Base-by-base conservation (phyloP, 2,329 filamentous ascomycete species). In the Phyllosticta capitalensis region DNA sequence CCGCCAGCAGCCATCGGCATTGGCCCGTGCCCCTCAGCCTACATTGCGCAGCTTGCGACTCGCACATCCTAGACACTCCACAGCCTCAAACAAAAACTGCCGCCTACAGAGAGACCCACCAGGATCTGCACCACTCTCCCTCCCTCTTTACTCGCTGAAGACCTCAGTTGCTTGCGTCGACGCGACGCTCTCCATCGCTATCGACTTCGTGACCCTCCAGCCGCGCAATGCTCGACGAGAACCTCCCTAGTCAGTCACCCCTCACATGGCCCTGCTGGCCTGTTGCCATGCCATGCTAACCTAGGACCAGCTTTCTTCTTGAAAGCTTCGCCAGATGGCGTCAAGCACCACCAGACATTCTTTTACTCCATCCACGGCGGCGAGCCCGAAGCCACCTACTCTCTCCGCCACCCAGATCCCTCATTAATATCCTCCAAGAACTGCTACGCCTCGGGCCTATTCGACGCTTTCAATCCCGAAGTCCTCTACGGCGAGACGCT, bases 401-500 rank as follows among this genome's bases (percentile, higher is more conserved):
- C 87, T n/a, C 78, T 96, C 33, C 85, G 87, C 65, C 86, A 88
- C 64, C 82, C 86, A 62, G 85, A 94, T 68, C 89, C 91, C 1
- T 72, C 83, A n/a, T 76, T 83, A 7, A 82, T 86, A 50, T 78
- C 80, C 10, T 85, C 90, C 24, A 86, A 82, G 69, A 94, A 92
- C 75, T 88, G 88, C 72, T 99, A 96, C 73, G 92, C 89, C 49
- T 83, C 88, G 61, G 92, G 89, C 48, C 80, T 97, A 2, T 88
- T 89, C 72, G 92, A 97, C 70, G 86, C 90, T 22, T 86, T 86
- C 74, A 86, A 87, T 65, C 82, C 87, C 0, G 89, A 90, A 28
- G 83, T 97, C 60, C 79, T 97, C 60, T 97, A 88, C 67, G 94
- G 85, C 63, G 92, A 97, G 71, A 88, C 96, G 21, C 78, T 92